phyloP scores from a whole-genome alignment of 495 filamentous ascomycete species.

The Penicillium malachiteum region DNA sequence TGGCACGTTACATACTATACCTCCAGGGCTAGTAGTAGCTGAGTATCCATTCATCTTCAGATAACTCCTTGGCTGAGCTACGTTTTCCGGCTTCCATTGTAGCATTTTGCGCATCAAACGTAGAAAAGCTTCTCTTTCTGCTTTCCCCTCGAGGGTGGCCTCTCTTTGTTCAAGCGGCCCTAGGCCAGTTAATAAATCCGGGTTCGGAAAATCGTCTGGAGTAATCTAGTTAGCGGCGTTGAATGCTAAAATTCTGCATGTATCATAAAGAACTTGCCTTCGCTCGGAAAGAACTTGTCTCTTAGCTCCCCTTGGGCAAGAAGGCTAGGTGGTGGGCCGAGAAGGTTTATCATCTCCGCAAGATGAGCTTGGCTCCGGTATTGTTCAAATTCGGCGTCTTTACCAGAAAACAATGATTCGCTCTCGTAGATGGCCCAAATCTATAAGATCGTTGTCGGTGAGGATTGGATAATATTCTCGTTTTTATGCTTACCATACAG shows the following conservation, averaged over 20 bases:
- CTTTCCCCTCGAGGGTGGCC: slow-evolving; percentile 9
- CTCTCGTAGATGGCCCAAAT: slow-evolving; percentile 96
- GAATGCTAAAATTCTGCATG: background rate
- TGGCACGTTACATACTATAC: background rate
- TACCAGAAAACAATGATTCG: slow-evolving; percentile 97
- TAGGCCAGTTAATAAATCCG: slow-evolving; percentile 13
- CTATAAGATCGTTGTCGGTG: too few relatives aligned
- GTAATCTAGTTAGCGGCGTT: background rate
- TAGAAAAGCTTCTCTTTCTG: too few relatives aligned
- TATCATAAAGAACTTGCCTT: slow-evolving; percentile 12
- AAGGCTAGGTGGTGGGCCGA: slow-evolving; percentile 61
- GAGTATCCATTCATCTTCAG: slow-evolving; percentile 13
- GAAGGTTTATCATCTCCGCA: slow-evolving; percentile 96
- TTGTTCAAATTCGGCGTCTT: slow-evolving; percentile 99
- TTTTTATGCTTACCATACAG: slow-evolving; percentile 34
- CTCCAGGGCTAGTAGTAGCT: background rate
- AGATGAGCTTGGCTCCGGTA: slow-evolving; percentile 81
- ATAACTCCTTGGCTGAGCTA: slow-evolving; percentile 10
- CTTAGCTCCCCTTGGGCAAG: slow-evolving; percentile 24
- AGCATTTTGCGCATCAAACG: too few relatives aligned
- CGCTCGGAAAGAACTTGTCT: slow-evolving; percentile 15
- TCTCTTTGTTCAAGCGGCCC: slow-evolving; percentile 29
- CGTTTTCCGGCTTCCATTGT: too few relatives aligned
- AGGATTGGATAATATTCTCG: slow-evolving; percentile 6
- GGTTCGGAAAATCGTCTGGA: slow-evolving; percentile 17